A percentile compares a stretch with the other conserved stretches of the same genome.
phyloP scores from a whole-genome alignment of 2,329 filamentous ascomycete genomes.

The Leptosphaerulina australis region DNA sequence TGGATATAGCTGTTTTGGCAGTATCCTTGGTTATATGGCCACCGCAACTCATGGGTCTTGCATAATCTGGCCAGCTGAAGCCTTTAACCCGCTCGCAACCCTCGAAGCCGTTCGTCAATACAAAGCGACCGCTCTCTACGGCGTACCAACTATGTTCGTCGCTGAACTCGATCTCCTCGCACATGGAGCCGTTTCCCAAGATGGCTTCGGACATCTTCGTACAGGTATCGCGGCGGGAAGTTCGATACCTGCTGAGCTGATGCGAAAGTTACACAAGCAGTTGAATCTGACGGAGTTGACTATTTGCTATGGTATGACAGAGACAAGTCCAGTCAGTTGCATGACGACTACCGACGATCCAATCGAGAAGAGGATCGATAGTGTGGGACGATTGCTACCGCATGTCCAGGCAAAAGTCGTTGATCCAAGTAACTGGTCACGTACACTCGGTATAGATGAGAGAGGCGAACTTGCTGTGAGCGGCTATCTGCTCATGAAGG shows the following conservation, averaged over 20 bases:
- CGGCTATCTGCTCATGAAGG: conserved; percentile 89
- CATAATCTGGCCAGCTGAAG: conserved; percentile 84
- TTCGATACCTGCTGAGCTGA: conserved; percentile 81
- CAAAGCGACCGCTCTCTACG: conserved; percentile 74
- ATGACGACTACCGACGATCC: conserved; percentile 85
- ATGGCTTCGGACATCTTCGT: conserved; percentile 68
- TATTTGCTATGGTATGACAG: conserved; percentile 97
- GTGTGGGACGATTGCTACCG: conserved; percentile 80
- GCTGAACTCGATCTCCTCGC: conserved; percentile 81
- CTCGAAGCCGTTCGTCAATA: conserved; percentile 69
- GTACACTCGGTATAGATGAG: conserved; percentile 67
- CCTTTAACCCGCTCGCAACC: conserved; percentile 79
- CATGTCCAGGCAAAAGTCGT: conserved; percentile 84
- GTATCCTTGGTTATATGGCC: conserved; percentile 93
- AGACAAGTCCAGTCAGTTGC: conserved; percentile 74
- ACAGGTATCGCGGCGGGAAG: conserved; percentile 94
- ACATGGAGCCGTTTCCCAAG: conserved; percentile 49
- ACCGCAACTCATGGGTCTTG: conserved; percentile 81
- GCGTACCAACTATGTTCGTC: conserved; percentile 94
- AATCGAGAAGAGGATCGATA: conserved; percentile 71
- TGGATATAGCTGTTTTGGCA: conserved; percentile 74
- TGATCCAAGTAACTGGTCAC: conserved; percentile 64
- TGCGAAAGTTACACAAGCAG: conserved; percentile 73
- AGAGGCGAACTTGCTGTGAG: conserved; percentile 81
- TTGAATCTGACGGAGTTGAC: conserved; percentile 83